A percentile compares a stretch with the other conserved stretches of the same genome.
phyloP scores from a whole-genome alignment of 2,329 filamentous ascomycete genomes.

The Teratosphaeria epicoccoides region DNA sequence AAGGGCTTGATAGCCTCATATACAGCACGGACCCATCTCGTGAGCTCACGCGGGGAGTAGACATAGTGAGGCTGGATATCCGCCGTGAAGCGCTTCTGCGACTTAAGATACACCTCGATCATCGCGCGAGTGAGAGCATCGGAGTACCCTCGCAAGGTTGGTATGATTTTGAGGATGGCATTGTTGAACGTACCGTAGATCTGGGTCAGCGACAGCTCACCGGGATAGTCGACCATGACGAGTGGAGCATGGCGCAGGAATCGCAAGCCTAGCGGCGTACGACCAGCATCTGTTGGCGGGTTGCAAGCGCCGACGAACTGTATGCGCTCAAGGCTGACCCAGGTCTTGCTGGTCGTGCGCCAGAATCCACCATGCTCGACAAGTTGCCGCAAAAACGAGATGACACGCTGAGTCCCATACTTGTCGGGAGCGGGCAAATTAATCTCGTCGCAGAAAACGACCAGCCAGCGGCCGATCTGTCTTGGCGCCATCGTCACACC shows the following conservation, averaged over 20 bases:
- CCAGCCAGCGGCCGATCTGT: conserved; percentile 94
- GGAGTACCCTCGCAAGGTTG: conserved; percentile 85
- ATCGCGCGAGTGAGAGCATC: conserved; percentile 92
- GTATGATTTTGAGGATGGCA: conserved; percentile 92
- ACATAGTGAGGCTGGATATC: conserved; percentile 98
- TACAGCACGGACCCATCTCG: conserved; percentile 91
- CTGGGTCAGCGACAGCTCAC: conserved; percentile 84
- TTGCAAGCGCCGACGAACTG: conserved; percentile 99
- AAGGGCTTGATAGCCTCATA: conserved; percentile 94
- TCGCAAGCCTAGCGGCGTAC: conserved; percentile 82
- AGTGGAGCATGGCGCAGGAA: conserved; percentile 97
- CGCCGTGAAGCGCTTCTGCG: conserved; percentile 86
- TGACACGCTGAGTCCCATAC: conserved; percentile 93
- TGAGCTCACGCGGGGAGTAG: conserved; percentile 96
- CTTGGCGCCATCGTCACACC: conserved; percentile 91
- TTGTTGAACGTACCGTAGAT: conserved; percentile 99
- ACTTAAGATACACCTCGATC: conserved; percentile 93
- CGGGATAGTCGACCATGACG: conserved; percentile 99
- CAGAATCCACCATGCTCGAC: conserved; percentile 99
- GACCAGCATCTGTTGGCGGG: conserved; percentile 90
- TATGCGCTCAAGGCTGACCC: conserved; percentile 94
- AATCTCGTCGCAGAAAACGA: conserved; percentile 99
- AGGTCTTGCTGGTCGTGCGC: conserved; percentile 92
- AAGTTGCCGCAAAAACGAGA: conserved; percentile 92
- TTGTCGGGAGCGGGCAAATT: conserved; percentile 96